phyloP scores from a whole-genome alignment of 2,329 filamentous ascomycete genomes.

The Fusarium tupiense region DNA sequence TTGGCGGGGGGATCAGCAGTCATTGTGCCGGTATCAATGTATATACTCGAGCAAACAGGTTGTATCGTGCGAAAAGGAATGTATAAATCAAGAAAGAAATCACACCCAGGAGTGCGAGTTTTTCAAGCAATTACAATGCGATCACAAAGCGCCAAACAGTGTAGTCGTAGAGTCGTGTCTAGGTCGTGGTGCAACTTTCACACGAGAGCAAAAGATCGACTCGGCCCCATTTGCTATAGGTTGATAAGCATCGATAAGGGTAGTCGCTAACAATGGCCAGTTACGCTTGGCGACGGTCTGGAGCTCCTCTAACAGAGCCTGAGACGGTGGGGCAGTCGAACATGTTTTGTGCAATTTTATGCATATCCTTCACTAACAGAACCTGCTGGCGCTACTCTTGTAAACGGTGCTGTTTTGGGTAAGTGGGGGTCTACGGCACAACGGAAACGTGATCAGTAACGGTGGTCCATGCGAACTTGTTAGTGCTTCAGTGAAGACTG shows the following conservation, averaged over 20 bases:
- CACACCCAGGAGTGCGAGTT: background rate
- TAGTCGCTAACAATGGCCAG: constrained; percentile 13
- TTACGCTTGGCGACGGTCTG: background rate
- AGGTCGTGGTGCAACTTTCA: constrained; percentile 38
- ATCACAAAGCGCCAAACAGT: constrained; percentile 3
- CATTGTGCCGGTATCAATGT: constrained; percentile 50
- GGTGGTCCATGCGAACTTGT: background rate
- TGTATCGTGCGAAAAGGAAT: background rate
- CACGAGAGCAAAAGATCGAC: constrained; percentile 34
- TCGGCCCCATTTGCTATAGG: constrained; percentile 14
- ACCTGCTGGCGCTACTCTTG: background rate
- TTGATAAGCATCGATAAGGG: constrained; percentile 34
- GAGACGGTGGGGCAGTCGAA: background rate
- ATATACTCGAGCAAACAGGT: background rate
- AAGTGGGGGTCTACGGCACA: constrained; percentile 10
- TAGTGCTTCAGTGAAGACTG: background rate
- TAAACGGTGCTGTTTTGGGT: constrained; percentile 16
- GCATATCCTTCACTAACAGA: background rate
- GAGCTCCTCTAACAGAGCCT: constrained; percentile 7
- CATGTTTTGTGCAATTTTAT: constrained; percentile 21
- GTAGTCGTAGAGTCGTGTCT: constrained; percentile 1
- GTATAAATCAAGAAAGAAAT: background rate
- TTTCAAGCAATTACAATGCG: background rate
- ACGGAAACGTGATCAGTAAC: constrained; percentile 4
- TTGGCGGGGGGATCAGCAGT: constrained; percentile 61